A percentile compares a stretch with the other conserved stretches of the same genome.
Evolutionary conservation across 352 stramenopile genomes (phyloP).

Genomic region (Globisporangium cystogenes): DNA sequence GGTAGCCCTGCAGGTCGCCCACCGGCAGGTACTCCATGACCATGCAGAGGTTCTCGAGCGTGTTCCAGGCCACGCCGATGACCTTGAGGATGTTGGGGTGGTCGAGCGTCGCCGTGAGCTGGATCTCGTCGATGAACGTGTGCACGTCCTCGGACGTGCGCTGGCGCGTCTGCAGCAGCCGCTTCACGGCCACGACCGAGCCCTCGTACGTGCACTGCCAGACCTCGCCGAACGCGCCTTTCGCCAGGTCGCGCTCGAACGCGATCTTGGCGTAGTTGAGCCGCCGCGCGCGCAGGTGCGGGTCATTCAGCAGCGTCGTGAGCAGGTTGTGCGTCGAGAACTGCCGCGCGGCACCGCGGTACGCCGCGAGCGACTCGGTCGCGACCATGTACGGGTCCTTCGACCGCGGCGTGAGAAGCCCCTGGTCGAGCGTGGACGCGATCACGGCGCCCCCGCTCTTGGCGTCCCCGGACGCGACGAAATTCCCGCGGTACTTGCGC

Average conservation of each 20-base stretch:
- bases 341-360: conserved; percentile 6
- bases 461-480: conserved; percentile 4
- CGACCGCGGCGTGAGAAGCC: conserved; percentile 5
- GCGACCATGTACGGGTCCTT: conserved; percentile 15
- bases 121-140: conserved; percentile 41
- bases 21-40: conserved; percentile 44
- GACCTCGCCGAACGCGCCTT: conserved; percentile 51
- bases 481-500: conserved; percentile 9
- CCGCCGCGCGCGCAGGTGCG: conserved; percentile 21
- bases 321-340: conserved; percentile 11
- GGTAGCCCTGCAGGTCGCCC: conserved; percentile 36
- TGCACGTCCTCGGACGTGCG: conserved; percentile 22
- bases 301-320: conserved; percentile 25
- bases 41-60: conserved; percentile 42
- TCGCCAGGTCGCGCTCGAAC: conserved; percentile 28
- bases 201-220: conserved; percentile 37
- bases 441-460: neutral
- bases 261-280: conserved; percentile 38
- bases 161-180: conserved; percentile 29
- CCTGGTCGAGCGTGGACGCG: conserved; percentile 3
- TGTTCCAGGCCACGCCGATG: conserved; percentile 48
- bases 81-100: conserved; percentile 46
- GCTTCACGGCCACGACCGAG: conserved; percentile 39
- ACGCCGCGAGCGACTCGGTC: conserved; percentile 10
- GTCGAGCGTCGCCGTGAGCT: conserved; percentile 28